Conservation (phyloP, 768 basidiomycete species). For the Asterophora parasitica region DNA sequence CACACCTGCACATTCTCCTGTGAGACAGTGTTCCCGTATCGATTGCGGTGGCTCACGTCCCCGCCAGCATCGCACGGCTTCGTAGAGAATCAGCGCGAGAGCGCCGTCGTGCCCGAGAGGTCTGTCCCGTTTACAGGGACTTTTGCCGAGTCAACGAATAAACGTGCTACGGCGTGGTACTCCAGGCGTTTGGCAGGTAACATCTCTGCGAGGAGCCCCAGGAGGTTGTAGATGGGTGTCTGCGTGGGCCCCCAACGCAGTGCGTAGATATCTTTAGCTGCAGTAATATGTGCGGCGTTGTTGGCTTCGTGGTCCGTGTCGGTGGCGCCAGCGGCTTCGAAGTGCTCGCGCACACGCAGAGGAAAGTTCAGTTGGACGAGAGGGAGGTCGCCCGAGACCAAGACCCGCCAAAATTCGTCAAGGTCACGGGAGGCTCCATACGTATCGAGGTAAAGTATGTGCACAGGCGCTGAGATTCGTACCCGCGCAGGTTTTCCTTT, state of each 20-base stretch:
- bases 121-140: constrained; percentile 35
- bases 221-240: constrained; percentile 34
- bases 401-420: constrained; percentile 25
- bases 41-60: constrained; percentile 35
- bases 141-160: constrained; percentile 26
- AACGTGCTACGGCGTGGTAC: constrained; percentile 29
- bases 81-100: constrained; percentile 37
- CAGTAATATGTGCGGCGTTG: constrained; percentile 12
- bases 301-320: not conserved
- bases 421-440: constrained; percentile 34
- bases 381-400: constrained; percentile 23
- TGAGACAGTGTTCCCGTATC: constrained; percentile 35
- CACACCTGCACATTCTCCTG: constrained; percentile 34
- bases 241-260: constrained; percentile 38
- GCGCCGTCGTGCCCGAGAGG: constrained; percentile 35
- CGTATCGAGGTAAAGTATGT: constrained; percentile 28
- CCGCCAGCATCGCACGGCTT: constrained; percentile 39
- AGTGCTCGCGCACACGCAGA: constrained; percentile 15
- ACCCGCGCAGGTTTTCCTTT: constrained; percentile 28
- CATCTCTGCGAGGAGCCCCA: constrained; percentile 27
- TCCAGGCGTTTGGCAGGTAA: constrained; percentile 14
- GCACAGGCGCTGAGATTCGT: constrained; percentile 34
- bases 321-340: not conserved
- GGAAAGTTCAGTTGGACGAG: constrained; percentile 23
- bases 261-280: constrained; percentile 25